phyloP scores from a whole-genome alignment of 768 basidiomycete species.

The Mycena galericulata region DNA sequence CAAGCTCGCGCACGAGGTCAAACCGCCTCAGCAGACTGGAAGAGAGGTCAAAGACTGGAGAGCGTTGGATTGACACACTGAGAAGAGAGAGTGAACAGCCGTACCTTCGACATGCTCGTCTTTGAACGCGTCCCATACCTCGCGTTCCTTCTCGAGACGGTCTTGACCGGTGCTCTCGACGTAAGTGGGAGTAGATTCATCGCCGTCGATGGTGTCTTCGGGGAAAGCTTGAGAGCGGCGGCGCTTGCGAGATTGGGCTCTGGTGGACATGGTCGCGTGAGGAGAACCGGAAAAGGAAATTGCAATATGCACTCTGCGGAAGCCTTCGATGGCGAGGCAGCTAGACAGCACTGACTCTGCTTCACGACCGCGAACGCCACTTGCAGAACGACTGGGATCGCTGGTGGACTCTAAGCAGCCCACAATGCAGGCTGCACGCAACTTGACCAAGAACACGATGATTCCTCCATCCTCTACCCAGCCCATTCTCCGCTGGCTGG shows the following conservation, averaged over 20 bases:
- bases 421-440: slow-evolving; percentile 24
- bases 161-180: slow-evolving; percentile 29
- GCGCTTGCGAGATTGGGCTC: slow-evolving; percentile 64
- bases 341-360: slow-evolving; percentile 18
- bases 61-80: not conserved
- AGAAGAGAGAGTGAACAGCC: slow-evolving; percentile 25
- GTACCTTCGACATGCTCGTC: slow-evolving; percentile 86
- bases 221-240: slow-evolving; percentile 56
- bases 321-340: too few relatives aligned
- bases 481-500: slow-evolving; percentile 62
- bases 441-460: slow-evolving; percentile 3
- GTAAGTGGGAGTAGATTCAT: not conserved
- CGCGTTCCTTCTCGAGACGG: slow-evolving; percentile 63
- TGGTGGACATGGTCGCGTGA: too few relatives aligned
- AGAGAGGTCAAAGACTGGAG: slow-evolving; percentile 79
- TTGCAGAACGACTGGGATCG: slow-evolving; percentile 38
- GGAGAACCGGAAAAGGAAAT: too few relatives aligned
- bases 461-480: slow-evolving; percentile 28
- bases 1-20: slow-evolving; percentile 77
- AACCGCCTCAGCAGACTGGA: slow-evolving; percentile 79
- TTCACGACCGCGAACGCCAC: slow-evolving; percentile 36
- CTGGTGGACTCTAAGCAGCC: slow-evolving; percentile 25
- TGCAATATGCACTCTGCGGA: too few relatives aligned
- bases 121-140: slow-evolving; percentile 79
- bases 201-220: slow-evolving; percentile 32